These are phyloP conservation scores for Claviceps pazoutovae DNA, from an alignment of 2,329 filamentous ascomycete genomes.

Conservation along the genomic window DNA sequence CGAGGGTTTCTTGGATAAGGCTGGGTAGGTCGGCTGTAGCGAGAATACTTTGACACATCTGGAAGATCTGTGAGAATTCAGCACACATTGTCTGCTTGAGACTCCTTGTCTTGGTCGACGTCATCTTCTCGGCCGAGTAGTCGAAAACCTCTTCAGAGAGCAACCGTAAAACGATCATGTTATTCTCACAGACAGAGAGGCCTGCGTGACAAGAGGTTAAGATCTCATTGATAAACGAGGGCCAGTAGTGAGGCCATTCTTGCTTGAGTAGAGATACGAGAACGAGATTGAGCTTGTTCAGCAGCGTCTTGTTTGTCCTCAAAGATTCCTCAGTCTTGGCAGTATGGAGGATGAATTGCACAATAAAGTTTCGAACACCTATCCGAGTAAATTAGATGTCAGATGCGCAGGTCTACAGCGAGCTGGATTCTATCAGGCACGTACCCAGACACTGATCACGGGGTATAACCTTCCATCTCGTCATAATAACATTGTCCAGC, in stretches of 20 bases:
- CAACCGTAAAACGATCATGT: constrained; percentile 94
- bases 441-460: constrained; percentile 84
- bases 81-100: constrained; percentile 98
- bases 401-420: not conserved
- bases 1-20: constrained; percentile 88
- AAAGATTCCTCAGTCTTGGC: constrained; percentile 83
- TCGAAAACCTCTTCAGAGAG: constrained; percentile 98
- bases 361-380: constrained; percentile 98
- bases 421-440: constrained; percentile 10
- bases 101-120: constrained; percentile 90
- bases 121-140: constrained; percentile 98
- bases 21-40: constrained; percentile 78
- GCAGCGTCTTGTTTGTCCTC: constrained; percentile 68
- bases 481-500: constrained; percentile 96
- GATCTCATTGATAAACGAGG: constrained; percentile 99
- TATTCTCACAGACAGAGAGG: constrained; percentile 97
- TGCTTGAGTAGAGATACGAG: constrained; percentile 97
- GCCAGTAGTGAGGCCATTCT: constrained; percentile 99
- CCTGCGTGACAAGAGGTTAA: constrained; percentile 91
- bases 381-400: constrained; percentile 5
- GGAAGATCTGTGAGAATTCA: constrained; percentile 97
- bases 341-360: constrained; percentile 93
- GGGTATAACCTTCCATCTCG: constrained; percentile 94
- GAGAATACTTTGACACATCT: constrained; percentile 90
- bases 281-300: constrained; percentile 97